A percentile compares a stretch with the other conserved stretches of the same genome.
These are phyloP conservation scores for Borealophlyctis nickersoniae DNA, from an alignment of 192 early-diverging fungal species.

Conservation along the genomic window DNA sequence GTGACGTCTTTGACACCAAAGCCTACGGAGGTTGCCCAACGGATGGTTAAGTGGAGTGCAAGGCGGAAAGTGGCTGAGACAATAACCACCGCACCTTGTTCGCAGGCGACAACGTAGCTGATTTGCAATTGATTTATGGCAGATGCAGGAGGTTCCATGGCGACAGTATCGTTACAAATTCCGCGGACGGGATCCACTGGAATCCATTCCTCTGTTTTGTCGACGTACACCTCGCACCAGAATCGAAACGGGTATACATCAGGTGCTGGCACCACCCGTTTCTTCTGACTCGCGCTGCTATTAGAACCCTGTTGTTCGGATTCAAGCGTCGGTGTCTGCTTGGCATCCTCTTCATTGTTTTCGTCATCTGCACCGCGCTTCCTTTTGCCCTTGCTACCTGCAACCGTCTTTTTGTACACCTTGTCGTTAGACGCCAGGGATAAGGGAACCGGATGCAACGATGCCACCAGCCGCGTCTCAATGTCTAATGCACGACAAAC, in stretches of 20 bases:
- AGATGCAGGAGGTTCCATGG: conserved; percentile 52
- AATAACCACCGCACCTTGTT: conserved; percentile 40
- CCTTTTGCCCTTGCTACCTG: not conserved
- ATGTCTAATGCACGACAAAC: conserved; percentile 13
- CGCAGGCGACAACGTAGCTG: conserved; percentile 65
- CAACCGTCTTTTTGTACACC: conserved; percentile 2
- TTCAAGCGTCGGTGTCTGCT: no score
- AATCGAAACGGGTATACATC: conserved; percentile 17
- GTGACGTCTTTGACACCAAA: conserved; percentile 64
- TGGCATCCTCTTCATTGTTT: not conserved
- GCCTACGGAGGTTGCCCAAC: not conserved
- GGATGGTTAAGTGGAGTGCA: not conserved
- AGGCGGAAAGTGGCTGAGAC: no score
- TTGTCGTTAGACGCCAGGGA: conserved; percentile 43
- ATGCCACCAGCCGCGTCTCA: conserved; percentile 59
- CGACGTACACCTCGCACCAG: conserved; percentile 37
- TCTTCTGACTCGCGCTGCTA: no score
- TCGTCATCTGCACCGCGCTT: not conserved
- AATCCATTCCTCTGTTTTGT: conserved; percentile 18
- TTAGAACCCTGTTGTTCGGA: not conserved
- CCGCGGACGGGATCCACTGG: conserved; percentile 58
- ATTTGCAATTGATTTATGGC: conserved; percentile 41
- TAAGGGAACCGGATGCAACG: conserved; percentile 64
- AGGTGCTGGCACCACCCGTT: conserved; percentile 1
- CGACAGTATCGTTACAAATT: conserved; percentile 45